These are phyloP conservation scores for Trichomonascaceae sp. DNA, from an alignment of 1,139 yeast genomes.

Conservation along the genomic window DNA sequence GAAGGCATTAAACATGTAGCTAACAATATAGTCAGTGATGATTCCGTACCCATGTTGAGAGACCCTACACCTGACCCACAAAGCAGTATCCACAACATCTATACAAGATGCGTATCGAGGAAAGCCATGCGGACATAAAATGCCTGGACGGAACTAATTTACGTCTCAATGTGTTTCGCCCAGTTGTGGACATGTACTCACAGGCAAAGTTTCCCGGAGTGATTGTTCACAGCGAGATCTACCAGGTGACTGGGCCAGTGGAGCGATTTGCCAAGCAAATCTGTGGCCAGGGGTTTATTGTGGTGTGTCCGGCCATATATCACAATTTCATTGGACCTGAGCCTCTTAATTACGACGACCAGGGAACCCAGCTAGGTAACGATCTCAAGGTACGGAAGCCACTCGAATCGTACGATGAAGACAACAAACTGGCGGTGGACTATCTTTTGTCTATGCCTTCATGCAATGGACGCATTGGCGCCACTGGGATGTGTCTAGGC, in stretches of 20 bases:
- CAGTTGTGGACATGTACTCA: conserved; percentile 59
- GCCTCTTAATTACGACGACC: conserved; percentile 54
- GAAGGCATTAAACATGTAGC: too few relatives aligned
- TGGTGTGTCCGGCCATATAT: conserved; percentile 65
- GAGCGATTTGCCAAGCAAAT: conserved; percentile 64
- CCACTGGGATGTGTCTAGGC: conserved; percentile 82
- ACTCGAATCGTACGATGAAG: conserved; percentile 64
- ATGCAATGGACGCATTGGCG: conserved; percentile 63
- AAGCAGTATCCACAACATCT: too few relatives aligned
- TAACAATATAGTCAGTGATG: too few relatives aligned
- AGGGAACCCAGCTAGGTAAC: conserved; percentile 71
- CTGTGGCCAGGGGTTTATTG: conserved; percentile 70
- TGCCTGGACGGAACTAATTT: conserved; percentile 57
- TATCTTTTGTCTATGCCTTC: conserved; percentile 44
- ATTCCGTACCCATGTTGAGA: too few relatives aligned
- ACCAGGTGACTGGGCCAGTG: conserved; percentile 63
- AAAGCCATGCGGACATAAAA: conserved; percentile 47
- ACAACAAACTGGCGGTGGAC: conserved; percentile 50
- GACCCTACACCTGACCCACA: too few relatives aligned
- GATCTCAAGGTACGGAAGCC: conserved; percentile 54
- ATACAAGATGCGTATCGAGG: conserved; percentile 51
- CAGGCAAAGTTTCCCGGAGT: conserved; percentile 71
- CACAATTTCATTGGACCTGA: conserved; percentile 56
- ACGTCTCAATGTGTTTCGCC: conserved; percentile 56
- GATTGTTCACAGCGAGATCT: conserved; percentile 65